Base-by-base conservation (phyloP, 345 rosid species). In the Corymbia maculata region DNA sequence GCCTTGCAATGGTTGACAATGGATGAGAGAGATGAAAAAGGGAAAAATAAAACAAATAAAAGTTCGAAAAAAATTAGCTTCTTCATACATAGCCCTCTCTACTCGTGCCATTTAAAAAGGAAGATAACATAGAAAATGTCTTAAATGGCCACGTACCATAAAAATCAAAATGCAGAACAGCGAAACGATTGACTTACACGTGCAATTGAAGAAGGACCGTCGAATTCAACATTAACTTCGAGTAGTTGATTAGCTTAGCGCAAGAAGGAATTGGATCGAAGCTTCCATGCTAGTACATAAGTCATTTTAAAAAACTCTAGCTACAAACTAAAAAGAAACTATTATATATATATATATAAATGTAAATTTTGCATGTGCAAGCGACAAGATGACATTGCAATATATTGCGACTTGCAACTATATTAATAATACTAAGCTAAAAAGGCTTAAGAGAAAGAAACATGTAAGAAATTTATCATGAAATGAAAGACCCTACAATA, bases 1-100 rank as follows among this genome's bases (percentile, higher is more conserved):
- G 61, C 12, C 2, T 55, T 0, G 28, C 0, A 55, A 55, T 55
- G 2, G 6, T 28, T 0, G 2, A 0, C 0, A 4, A 55, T 21
- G 28, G n/a, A n/a, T n/a, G n/a, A n/a, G n/a, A n/a, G n/a, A n/a
- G n/a, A n/a, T n/a, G n/a, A n/a, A 21, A 55, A 9, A 22, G 3
- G 0, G 61, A 55, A 55, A 55, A 22, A 22, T 22, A 0, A 55
- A 9, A 55, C 21, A 55, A 55, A 0, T 21, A 55, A 9, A 55
- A 55, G 2, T 55, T 55, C 5, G 7, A 55, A 55, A 52, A 55
- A 21, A 22, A 55, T 0, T 1, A 55, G 61, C 28, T 28, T 55
- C 6, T 28, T 12, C 61, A 22, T 12, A 21, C 61, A 22, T 12
- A 55, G 9, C 28, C 61, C 22, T 55, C 61, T 55, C 61, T 28